These are phyloP conservation scores for Multifurca ochricompacta DNA, from an alignment of 768 basidiomycete genomes.

Conservation along the genomic window DNA sequence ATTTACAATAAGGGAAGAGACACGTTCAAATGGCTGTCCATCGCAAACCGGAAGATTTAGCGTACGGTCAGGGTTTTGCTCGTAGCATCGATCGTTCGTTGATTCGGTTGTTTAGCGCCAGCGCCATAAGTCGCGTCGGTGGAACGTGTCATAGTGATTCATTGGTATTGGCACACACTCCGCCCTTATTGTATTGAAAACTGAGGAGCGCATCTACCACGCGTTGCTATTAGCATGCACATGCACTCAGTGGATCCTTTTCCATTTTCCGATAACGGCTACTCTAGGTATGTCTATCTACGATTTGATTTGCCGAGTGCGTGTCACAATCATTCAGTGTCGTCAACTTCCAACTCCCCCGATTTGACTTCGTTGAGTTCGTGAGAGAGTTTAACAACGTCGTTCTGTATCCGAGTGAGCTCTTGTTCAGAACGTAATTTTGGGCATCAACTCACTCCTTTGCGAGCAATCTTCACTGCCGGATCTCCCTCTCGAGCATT, in stretches of 20 bases:
- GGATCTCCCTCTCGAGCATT: slow-evolving; percentile 42
- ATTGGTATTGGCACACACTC: too few species aligned
- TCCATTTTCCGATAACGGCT: too few species aligned
- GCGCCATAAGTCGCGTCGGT: not conserved
- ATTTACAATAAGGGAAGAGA: too few species aligned
- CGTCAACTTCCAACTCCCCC: slow-evolving; percentile 14
- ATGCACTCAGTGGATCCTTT: too few species aligned
- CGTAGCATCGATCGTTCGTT: too few species aligned
- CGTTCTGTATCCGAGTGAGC: slow-evolving; percentile 29
- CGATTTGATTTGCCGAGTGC: not conserved
- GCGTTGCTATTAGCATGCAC: too few species aligned
- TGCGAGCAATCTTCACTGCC: slow-evolving; percentile 39
- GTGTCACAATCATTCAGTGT: not conserved
- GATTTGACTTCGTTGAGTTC: slow-evolving; percentile 39
- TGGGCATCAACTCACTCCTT: slow-evolving; percentile 32
- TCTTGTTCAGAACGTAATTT: not conserved
- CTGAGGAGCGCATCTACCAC: too few species aligned
- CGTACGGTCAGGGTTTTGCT: too few species aligned
- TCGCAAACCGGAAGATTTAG: too few species aligned
- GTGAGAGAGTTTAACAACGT: slow-evolving; percentile 45
- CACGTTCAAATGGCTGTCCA: too few species aligned
- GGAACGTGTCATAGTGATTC: not conserved
- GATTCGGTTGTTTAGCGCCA: not conserved
- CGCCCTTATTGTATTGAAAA: too few species aligned
- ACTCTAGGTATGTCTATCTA: not conserved